Base-by-base conservation (phyloP, 169 alveolate species). In the Plasmodium gaboni region DNA sequence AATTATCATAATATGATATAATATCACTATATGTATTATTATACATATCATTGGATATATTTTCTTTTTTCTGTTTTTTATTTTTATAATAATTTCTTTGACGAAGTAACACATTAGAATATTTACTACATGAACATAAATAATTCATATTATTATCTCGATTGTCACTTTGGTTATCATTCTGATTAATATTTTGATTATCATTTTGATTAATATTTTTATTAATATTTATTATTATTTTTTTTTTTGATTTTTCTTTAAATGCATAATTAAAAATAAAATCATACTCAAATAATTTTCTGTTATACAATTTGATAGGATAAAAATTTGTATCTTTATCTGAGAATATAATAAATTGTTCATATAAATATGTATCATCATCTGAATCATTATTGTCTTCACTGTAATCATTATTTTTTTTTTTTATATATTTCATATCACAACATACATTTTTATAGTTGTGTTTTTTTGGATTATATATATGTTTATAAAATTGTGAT, bases 231-330 rank as follows among this genome's bases (percentile, higher is more conserved):
- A 17, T 76, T 50, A 24, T 42, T 44, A 48, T 76, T 12, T 51
- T 10, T 3, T 5, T 32, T 8, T 12, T 15, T 6, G 32, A 28
- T 67, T 48, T 24, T n/a, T 15, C 19, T 9, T 50, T 28, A 57
- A 24, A 44, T 51, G 13, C 2, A 24, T 2, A 9, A 53, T 55
- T 26, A 70, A 38, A 63, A 9, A 50, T n/a, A 13, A 65, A 67
- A 9, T 80, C 90, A 42, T 80, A 80, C 32, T 80, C 85, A 17
- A 67, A 80, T 32, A 80, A 50, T 55, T 48, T 69, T 42, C 90
- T 65, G 57, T 80, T 80, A 64, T 80, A 80, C 57, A 80, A 80
- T n/a, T 68, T 67, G 53, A 22, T 42, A 7, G 42, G 46, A 4
- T 44, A 48, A 10, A n/a, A 1, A 26, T 55, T 22, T 5, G 51